A percentile compares a stretch with the other conserved stretches of the same genome.
These are phyloP conservation scores for Chaetomiaceae sp. DNA, from an alignment of 2,329 filamentous ascomycete species.

Conservation along the genomic window DNA sequence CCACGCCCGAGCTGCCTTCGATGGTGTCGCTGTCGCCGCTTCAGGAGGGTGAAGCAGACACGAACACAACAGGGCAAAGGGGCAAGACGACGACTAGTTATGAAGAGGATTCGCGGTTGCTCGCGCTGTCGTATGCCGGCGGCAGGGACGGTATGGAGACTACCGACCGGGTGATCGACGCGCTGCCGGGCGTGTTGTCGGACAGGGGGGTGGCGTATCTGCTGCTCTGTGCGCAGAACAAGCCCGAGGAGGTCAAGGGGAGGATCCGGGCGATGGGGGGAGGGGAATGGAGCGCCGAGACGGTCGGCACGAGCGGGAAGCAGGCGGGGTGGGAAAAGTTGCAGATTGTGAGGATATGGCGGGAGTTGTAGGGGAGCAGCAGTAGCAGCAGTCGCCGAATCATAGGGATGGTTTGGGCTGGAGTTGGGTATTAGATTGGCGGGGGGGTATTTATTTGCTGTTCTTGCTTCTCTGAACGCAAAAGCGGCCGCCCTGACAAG, in stretches of 20 bases:
- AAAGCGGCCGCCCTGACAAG: too few relatives aligned
- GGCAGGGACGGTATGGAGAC: slow-evolving; percentile 91
- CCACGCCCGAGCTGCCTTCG: slow-evolving; percentile 69
- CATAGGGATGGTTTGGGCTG: neutral
- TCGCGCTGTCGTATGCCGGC: slow-evolving; percentile 84
- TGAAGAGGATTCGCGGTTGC: slow-evolving; percentile 75
- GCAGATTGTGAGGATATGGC: slow-evolving; percentile 83
- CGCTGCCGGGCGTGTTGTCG: slow-evolving; percentile 60
- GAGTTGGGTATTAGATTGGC: neutral
- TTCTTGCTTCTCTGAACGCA: too few relatives aligned
- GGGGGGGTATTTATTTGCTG: neutral
- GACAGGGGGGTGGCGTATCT: slow-evolving; percentile 78
- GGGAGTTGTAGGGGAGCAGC: slow-evolving; percentile 34
- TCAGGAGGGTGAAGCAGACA: neutral
- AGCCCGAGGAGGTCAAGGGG: slow-evolving; percentile 50
- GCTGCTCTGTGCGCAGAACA: slow-evolving; percentile 85
- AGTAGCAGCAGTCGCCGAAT: too few relatives aligned
- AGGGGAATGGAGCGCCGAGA: slow-evolving; percentile 64
- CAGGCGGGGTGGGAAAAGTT: slow-evolving; percentile 93
- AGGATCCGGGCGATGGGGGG: slow-evolving; percentile 24
- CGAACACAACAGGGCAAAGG: too few relatives aligned
- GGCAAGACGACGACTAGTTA: slow-evolving; percentile 41
- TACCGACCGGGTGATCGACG: slow-evolving; percentile 70
- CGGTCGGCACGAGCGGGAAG: slow-evolving; percentile 76
- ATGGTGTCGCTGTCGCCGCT: slow-evolving; percentile 25